Conservation (phyloP, 2,329 filamentous ascomycete genomes). For the Sarocladium brachiariae region DNA sequence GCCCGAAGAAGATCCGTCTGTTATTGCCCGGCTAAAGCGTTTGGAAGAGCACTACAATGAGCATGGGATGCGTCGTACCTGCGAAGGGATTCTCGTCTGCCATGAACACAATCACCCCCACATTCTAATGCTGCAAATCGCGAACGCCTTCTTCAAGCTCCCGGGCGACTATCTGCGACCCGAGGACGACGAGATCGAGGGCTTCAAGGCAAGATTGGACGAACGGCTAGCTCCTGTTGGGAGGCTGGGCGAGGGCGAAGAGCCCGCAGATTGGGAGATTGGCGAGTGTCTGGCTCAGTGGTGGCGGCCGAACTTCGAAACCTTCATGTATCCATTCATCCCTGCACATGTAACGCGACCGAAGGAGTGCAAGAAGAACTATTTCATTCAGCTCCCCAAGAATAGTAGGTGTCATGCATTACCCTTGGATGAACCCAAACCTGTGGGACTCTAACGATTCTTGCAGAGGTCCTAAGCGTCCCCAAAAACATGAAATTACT, state of each 20-base stretch:
- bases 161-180: slow-evolving; percentile 90
- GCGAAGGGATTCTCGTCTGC: slow-evolving; percentile 93
- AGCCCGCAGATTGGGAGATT: slow-evolving; percentile 82
- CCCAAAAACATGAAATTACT: slow-evolving; percentile 99
- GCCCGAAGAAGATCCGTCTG: slow-evolving; percentile 94
- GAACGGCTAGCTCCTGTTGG: slow-evolving; percentile 91
- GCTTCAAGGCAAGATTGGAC: slow-evolving; percentile 91
- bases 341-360: slow-evolving; percentile 92
- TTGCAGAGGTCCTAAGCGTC: slow-evolving; percentile 80
- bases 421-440: slow-evolving; percentile 1
- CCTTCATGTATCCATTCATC: slow-evolving; percentile 99
- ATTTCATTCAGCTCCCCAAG: slow-evolving; percentile 89
- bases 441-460: slow-evolving; percentile 5
- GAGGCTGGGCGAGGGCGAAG: slow-evolving; percentile 76
- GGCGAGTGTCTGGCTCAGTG: slow-evolving; percentile 94
- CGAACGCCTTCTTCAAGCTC: slow-evolving; percentile 98
- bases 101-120: slow-evolving; percentile 99
- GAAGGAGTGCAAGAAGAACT: slow-evolving; percentile 99
- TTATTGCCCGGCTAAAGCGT: slow-evolving; percentile 83
- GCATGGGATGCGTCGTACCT: slow-evolving; percentile 94
- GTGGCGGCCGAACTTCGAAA: slow-evolving; percentile 99
- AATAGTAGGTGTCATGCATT: slow-evolving; percentile 58
- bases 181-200: slow-evolving; percentile 83
- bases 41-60: slow-evolving; percentile 91
- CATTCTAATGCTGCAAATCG: slow-evolving; percentile 98